Percentiles rank a stretch among this genome's conserved stretches.
Conservation (phyloP, 352 stramenopile species). For the Thalassiosira allenii region DNA sequence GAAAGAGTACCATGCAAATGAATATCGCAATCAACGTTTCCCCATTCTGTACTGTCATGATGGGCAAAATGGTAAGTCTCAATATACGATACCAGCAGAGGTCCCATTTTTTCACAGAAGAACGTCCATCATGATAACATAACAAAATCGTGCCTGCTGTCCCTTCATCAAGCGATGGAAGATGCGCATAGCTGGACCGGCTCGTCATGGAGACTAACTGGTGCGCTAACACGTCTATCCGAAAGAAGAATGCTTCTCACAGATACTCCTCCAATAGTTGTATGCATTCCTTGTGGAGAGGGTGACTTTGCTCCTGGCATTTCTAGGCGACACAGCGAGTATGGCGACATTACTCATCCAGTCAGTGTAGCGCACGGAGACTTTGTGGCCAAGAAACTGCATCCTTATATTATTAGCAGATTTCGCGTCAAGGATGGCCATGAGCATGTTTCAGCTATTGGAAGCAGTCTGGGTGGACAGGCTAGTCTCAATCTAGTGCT, state of each 20-base stretch:
- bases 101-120: no score
- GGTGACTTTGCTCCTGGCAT: slow-evolving; percentile 60
- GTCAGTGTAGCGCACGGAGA: slow-evolving; percentile 70
- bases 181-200: slow-evolving; percentile 74
- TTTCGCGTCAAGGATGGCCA: slow-evolving; percentile 63
- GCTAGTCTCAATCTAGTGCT: slow-evolving; percentile 67
- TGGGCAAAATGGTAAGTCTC: slow-evolving; percentile 70
- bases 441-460: slow-evolving; percentile 60
- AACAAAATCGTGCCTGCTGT: no score
- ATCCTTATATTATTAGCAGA: slow-evolving; percentile 61
- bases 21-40: slow-evolving; percentile 32
- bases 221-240: slow-evolving; percentile 65
- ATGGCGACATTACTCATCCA: slow-evolving; percentile 62
- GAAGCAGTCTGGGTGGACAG: slow-evolving; percentile 72
- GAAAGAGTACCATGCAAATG: slow-evolving; percentile 54
- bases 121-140: no score
- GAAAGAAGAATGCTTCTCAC: slow-evolving; percentile 55
- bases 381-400: slow-evolving; percentile 67
- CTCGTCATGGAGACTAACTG: slow-evolving; percentile 65
- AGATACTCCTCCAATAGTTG: slow-evolving; percentile 56
- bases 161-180: slow-evolving; percentile 53
- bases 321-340: slow-evolving; percentile 65
- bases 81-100: no score
- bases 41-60: slow-evolving; percentile 75
- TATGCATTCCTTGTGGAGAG: slow-evolving; percentile 48